Percentiles rank a stretch among this genome's conserved stretches.
These are phyloP conservation scores for Lactarius vividus DNA, from an alignment of 768 basidiomycete genomes.

Conservation along the genomic window DNA sequence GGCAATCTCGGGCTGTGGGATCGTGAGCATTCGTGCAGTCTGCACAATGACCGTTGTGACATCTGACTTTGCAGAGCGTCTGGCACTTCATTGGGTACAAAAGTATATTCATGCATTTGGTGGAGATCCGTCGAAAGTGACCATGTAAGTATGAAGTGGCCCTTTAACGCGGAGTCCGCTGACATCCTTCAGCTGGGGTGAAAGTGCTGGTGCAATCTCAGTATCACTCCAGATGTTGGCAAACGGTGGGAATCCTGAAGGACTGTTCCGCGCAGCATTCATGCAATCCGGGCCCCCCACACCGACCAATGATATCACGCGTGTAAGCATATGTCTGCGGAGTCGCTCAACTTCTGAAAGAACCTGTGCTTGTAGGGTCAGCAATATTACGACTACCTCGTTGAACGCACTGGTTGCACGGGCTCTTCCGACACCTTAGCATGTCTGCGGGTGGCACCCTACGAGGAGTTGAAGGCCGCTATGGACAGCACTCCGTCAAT, in stretches of 20 bases:
- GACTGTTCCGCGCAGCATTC: slow-evolving; percentile 42
- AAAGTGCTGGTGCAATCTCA: slow-evolving; percentile 53
- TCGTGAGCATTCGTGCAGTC: slow-evolving; percentile 39
- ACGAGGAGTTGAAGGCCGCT: slow-evolving; percentile 33
- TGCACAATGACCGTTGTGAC: background rate
- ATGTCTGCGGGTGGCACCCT: slow-evolving; percentile 43
- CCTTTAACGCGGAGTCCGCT: slow-evolving; percentile 2
- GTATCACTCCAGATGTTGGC: slow-evolving; percentile 43
- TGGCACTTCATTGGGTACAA: slow-evolving; percentile 62
- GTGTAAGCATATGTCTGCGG: slow-evolving; percentile 34
- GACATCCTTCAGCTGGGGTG: slow-evolving; percentile 42
- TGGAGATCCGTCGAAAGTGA: slow-evolving; percentile 59
- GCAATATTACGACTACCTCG: slow-evolving; percentile 42
- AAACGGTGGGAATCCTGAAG: slow-evolving; percentile 38
- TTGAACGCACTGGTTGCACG: slow-evolving; percentile 38
- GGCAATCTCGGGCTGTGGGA: slow-evolving; percentile 66
- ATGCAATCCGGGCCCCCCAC: slow-evolving; percentile 45
- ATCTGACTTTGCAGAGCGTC: slow-evolving; percentile 41
- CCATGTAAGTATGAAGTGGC: slow-evolving; percentile 42
- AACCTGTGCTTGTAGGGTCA: slow-evolving; percentile 31
- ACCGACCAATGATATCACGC: slow-evolving; percentile 33
- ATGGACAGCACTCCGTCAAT: slow-evolving; percentile 35
- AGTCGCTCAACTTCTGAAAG: background rate
- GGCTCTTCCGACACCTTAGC: slow-evolving; percentile 38
- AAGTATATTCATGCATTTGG: slow-evolving; percentile 62